A percentile compares a stretch with the other conserved stretches of the same genome.
Conservation (phyloP, 2,329 filamentous ascomycete species). For the Cladophialophora psammophila region DNA sequence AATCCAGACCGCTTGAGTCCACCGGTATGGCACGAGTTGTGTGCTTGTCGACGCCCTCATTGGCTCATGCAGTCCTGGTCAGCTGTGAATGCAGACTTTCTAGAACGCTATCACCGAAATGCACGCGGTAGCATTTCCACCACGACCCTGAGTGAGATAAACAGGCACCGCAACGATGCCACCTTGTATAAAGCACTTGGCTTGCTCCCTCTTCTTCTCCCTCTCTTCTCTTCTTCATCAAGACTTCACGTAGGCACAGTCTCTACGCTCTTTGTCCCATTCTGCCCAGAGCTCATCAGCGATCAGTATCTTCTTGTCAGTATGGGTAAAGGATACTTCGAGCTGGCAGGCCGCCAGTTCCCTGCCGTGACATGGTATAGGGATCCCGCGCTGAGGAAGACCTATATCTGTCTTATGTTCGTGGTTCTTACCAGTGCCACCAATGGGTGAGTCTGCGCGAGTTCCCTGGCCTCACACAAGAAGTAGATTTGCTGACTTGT, state of each 20-base stretch:
- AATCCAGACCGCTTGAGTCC: constrained; percentile 22
- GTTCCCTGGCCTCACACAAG: neutral
- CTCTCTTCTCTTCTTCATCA: constrained; percentile 22
- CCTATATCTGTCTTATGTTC: constrained; percentile 63
- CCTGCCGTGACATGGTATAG: constrained; percentile 64
- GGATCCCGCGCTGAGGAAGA: constrained; percentile 64
- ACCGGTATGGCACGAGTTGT: constrained; percentile 23
- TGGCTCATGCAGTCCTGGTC: constrained; percentile 18
- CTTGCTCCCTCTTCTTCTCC: neutral
- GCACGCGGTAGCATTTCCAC: constrained; percentile 22
- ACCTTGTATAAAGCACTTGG: constrained; percentile 29
- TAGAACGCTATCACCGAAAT: constrained; percentile 24
- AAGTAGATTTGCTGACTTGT: neutral
- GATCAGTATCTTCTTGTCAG: constrained; percentile 9
- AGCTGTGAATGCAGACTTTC: constrained; percentile 25
- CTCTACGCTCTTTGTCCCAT: constrained; percentile 9
- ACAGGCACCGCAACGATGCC: constrained; percentile 17
- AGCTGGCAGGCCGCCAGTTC: constrained; percentile 48
- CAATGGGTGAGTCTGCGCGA: constrained; percentile 32
- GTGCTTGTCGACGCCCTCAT: constrained; percentile 11
- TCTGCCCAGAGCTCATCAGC: neutral
- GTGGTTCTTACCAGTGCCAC: constrained; percentile 66
- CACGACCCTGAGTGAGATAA: constrained; percentile 19
- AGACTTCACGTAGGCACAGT: constrained; percentile 17
- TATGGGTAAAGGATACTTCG: constrained; percentile 36